Conservation (phyloP, 83 land plant genomes). For the Larix sibirica region DNA sequence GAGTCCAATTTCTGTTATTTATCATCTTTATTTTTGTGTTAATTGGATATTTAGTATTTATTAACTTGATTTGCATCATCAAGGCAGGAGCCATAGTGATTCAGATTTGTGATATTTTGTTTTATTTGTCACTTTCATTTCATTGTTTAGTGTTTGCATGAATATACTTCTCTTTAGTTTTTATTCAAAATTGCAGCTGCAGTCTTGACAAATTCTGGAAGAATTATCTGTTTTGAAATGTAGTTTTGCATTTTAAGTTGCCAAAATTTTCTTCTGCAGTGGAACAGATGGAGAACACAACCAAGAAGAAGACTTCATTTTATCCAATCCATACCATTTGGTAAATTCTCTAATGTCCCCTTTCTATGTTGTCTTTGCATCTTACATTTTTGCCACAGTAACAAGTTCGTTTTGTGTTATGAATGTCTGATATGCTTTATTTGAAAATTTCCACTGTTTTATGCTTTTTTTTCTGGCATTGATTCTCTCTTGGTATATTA, state of each 20-base stretch:
- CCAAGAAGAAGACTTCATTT: constrained; percentile 23
- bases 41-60: not conserved
- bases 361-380: not conserved
- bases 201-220: no score
- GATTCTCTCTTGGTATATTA: not conserved
- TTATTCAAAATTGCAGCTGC: not conserved
- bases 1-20: not conserved
- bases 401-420: not conserved
- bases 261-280: not conserved
- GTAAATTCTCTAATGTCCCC: constrained; percentile 7
- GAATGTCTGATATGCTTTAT: not conserved
- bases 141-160: not conserved
- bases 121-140: not conserved
- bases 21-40: not conserved
- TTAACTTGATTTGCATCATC: not conserved
- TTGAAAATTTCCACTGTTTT: not conserved
- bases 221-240: not conserved
- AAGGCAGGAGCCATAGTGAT: not conserved
- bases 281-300: constrained; percentile 17
- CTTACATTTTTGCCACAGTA: not conserved
- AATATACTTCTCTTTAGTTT: not conserved
- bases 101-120: not conserved
- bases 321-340: constrained; percentile 24
- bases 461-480: not conserved
- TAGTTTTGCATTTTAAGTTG: not conserved